Conservation (phyloP, 768 basidiomycete species). For the Lyophyllum shimeji region DNA sequence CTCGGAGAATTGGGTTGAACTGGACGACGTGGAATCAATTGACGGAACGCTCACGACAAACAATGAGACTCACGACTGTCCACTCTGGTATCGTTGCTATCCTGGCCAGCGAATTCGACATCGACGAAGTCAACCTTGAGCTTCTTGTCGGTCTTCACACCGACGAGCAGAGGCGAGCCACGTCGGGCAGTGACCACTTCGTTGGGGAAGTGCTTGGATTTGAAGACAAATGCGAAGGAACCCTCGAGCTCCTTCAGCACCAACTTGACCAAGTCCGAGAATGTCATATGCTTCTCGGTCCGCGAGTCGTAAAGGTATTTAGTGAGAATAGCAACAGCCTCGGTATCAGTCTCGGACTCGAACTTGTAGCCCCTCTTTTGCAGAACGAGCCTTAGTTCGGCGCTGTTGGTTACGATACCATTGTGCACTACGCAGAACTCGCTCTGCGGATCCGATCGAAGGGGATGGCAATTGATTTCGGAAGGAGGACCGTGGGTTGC, state of each 20-base stretch:
- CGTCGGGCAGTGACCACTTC: constrained; percentile 95
- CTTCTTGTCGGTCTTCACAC: constrained; percentile 99
- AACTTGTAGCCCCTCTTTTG: constrained; percentile 96
- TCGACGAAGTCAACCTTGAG: constrained; percentile 99
- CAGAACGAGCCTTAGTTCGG: constrained; percentile 86
- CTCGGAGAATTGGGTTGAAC: constrained; percentile 54
- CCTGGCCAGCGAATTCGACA: constrained; percentile 87
- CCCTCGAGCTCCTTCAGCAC: constrained; percentile 98
- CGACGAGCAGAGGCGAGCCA: constrained; percentile 93
- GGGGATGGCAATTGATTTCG: constrained; percentile 90
- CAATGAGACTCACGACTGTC: constrained; percentile 37
- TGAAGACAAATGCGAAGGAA: constrained; percentile 99
- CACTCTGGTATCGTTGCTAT: constrained; percentile 41
- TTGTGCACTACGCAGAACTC: constrained; percentile 98
- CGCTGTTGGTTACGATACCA: constrained; percentile 95
- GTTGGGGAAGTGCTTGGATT: constrained; percentile 92
- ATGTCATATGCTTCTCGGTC: constrained; percentile 78
- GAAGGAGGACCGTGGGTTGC: constrained; percentile 95
- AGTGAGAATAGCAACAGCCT: constrained; percentile 92
- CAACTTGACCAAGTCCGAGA: constrained; percentile 91
- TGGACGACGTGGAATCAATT: constrained; percentile 12
- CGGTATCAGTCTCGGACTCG: constrained; percentile 95
- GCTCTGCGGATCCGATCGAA: constrained; percentile 73
- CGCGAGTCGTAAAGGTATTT: constrained; percentile 98
- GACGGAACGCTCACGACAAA: neutral